Conservation (phyloP, 768 basidiomycete genomes). For the Lactarius akahatsu region DNA sequence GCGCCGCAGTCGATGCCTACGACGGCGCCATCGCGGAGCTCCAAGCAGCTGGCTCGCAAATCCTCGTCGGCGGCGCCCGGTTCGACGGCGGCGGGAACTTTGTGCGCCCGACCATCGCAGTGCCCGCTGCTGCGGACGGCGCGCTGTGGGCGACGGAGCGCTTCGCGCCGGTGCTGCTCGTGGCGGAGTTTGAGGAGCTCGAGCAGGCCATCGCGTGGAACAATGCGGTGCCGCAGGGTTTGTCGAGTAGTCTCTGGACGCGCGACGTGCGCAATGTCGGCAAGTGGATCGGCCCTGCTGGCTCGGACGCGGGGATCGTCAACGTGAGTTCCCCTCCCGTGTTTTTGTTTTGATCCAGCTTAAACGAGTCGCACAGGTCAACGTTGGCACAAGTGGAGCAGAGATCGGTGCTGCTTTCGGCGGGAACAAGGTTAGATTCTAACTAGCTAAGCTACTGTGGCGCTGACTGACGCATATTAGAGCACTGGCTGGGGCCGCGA, state of each 20-base stretch:
- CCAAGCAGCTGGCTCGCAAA: constrained; percentile 64
- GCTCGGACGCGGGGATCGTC: constrained; percentile 90
- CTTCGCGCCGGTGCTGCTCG: constrained; percentile 88
- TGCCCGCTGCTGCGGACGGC: constrained; percentile 54
- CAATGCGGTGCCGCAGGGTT: constrained; percentile 87
- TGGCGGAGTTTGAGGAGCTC: constrained; percentile 80
- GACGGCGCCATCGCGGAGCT: constrained; percentile 59
- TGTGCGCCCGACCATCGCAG: constrained; percentile 83
- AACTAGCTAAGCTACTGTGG: neutral
- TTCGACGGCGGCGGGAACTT: constrained; percentile 79
- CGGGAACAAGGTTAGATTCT: constrained; percentile 74
- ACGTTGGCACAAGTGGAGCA: constrained; percentile 66
- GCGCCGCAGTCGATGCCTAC: constrained; percentile 67
- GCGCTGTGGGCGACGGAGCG: constrained; percentile 76
- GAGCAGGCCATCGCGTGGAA: constrained; percentile 89
- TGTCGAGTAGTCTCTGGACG: constrained; percentile 92
- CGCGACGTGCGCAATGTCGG: constrained; percentile 79
- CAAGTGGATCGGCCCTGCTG: constrained; percentile 88
- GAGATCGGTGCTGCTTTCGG: constrained; percentile 89
- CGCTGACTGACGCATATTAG: constrained; percentile 37
- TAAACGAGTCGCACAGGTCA: constrained; percentile 45
- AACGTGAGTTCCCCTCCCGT: constrained; percentile 54
- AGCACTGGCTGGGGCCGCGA: constrained; percentile 94
- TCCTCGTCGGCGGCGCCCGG: constrained; percentile 68
- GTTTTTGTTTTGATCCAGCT: neutral